phyloP scores from a whole-genome alignment of 116 monocot genomes.

The Dioscorea cayenensis region DNA sequence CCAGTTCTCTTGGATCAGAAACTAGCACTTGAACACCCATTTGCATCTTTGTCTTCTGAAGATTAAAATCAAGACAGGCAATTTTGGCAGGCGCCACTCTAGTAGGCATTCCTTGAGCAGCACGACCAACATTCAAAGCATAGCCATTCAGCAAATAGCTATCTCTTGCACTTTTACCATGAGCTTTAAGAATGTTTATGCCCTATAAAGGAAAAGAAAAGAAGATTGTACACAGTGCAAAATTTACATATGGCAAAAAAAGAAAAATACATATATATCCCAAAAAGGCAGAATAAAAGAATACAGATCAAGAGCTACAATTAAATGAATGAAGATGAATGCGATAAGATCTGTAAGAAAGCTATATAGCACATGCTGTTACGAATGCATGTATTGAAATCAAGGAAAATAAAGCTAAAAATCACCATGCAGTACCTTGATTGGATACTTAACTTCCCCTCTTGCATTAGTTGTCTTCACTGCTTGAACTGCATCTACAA shows the following conservation, averaged over 20 bases:
- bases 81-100: slow-evolving; percentile 92
- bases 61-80: slow-evolving; percentile 98
- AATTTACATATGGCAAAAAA: no score
- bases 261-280: no score
- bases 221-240: neutral
- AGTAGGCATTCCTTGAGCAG: slow-evolving; percentile 98
- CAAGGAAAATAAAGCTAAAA: no score
- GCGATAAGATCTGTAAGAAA: no score
- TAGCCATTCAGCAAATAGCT: slow-evolving; percentile 95
- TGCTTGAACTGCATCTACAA: slow-evolving; percentile 91
- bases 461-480: slow-evolving; percentile 84
- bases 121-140: slow-evolving; percentile 91
- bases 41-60: slow-evolving; percentile 99
- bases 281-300: no score
- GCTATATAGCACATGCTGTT: no score
- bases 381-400: no score
- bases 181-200: slow-evolving; percentile 96
- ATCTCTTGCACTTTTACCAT: slow-evolving; percentile 92
- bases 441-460: slow-evolving; percentile 95
- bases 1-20: slow-evolving; percentile 91
- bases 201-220: slow-evolving; percentile 28
- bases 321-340: no score
- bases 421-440: slow-evolving; percentile 47
- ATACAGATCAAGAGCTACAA: no score
- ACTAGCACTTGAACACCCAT: slow-evolving; percentile 95